Conservation (phyloP, 192 early-diverging fungal species). For the Paraglomus occultum region DNA sequence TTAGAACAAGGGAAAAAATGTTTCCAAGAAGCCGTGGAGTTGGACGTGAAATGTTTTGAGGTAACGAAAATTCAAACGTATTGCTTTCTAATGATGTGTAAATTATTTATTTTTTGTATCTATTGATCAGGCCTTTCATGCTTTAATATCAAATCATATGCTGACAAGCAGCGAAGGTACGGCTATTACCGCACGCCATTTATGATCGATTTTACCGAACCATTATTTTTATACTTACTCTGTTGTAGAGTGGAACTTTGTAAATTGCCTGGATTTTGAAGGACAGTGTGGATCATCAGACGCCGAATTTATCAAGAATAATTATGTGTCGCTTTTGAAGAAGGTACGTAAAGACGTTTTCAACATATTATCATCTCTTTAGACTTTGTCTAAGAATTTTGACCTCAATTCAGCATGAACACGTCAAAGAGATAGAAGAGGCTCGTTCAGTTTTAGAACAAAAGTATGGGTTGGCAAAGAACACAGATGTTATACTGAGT, state of each 20-base stretch:
- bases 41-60: conserved; percentile 68
- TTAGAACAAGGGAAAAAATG: conserved; percentile 52
- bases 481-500: conserved; percentile 49
- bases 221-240: background rate
- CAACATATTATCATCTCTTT: conserved; percentile 13
- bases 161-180: conserved; percentile 60
- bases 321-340: conserved; percentile 62
- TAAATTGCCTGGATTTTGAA: conserved; percentile 50
- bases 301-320: conserved; percentile 52
- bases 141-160: conserved; percentile 56
- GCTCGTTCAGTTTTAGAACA: conserved; percentile 38
- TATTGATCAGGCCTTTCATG: conserved; percentile 51
- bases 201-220: background rate
- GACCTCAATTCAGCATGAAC: conserved; percentile 40
- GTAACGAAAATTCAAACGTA: conserved; percentile 33
- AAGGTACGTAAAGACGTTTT: conserved; percentile 44
- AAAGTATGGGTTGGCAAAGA: conserved; percentile 44
- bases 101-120: background rate
- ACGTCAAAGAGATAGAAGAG: conserved; percentile 43
- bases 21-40: conserved; percentile 58
- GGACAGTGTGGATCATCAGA: conserved; percentile 46
- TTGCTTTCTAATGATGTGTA: conserved; percentile 4
- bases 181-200: background rate
- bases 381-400: background rate
- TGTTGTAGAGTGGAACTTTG: conserved; percentile 54